Evolutionary conservation across 2,329 filamentous ascomycete genomes (phyloP), one percentile per base, ranked within the genome.

Genomic region (Aureobasidium lini): DNA sequence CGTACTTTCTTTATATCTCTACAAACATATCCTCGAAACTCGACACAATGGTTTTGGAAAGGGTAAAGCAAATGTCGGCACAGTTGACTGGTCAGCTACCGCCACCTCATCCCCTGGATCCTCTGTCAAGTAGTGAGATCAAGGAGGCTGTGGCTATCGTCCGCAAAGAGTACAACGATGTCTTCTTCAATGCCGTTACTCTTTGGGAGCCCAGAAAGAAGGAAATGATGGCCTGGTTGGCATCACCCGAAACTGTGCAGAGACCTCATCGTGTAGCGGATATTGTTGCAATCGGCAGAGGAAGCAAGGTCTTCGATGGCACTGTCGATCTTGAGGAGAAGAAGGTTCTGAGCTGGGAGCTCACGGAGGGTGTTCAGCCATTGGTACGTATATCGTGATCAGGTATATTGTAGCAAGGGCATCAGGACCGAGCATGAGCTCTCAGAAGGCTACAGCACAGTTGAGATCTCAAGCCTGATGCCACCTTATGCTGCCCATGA

Each of bases 121-220:
- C 90, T 57, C 84, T 95, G 47, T 82, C 81, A 9, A 77, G 81
- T 9, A 73, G 77, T 1, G 91, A 95, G 73, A 95, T 95, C 66
- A 85, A 88, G 66, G 75, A 81, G 18, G 84, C 85, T 6, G 86
- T 91, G 53, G 75, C 81, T 1, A 77, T 89, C 34, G 79, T 95
- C 64, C 85, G 84, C 62, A 83, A 86, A 66, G 80, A 87, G 61
- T 80, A 95, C 70, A 79, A 84, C 60, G 79, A 86, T 50, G 80
- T 95, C 61, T 84, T 85, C 72, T 96, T 92, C 82, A 94, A 96
- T 77, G 88, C 91, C 2, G 86, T 96, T 59, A 88, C 89, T 2
- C 78, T 95, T 31, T 86, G 85, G 67, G 91, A 96, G 77, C 91
- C 91, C 50, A 87, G 87, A 64, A 96, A 96, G 79, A 84, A 81